Conservation (phyloP, 257 asterid genomes). For the Handroanthus guayacan region DNA sequence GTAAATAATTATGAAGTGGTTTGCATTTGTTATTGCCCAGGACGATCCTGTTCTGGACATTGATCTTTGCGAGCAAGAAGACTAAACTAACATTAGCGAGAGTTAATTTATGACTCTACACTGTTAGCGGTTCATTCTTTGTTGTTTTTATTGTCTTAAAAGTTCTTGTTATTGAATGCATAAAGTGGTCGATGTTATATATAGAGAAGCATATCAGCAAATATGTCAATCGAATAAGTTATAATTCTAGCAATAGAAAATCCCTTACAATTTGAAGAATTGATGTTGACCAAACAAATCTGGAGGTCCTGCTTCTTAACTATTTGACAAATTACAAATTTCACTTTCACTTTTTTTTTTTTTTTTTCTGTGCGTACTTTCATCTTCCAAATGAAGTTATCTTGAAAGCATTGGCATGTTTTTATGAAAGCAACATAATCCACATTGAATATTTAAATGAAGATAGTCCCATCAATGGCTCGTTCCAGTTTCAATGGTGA, state of each 20-base stretch:
- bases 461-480: background rate
- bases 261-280: no score
- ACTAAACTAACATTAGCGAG: constrained; percentile 1
- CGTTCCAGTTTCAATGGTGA: background rate
- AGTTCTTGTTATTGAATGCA: background rate
- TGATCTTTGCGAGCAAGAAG: constrained; percentile 20
- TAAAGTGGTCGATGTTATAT: background rate
- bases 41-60: constrained; percentile 7
- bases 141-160: background rate
- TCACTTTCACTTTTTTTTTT: no score
- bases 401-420: constrained; percentile 1
- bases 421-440: background rate
- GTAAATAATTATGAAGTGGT: background rate
- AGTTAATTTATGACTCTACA: background rate
- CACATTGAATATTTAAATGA: background rate
- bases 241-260: no score
- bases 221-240: no score
- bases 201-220: no score
- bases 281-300: no score
- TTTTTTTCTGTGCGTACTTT: background rate
- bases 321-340: no score
- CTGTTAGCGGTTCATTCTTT: background rate
- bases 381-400: constrained; percentile 14
- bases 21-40: constrained; percentile 3
- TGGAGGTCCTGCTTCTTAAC: no score